Evolutionary conservation across 441 rosid genomes (phyloP), one percentile per base, ranked within the genome.

Genomic region (Syzygium syzygioides): DNA sequence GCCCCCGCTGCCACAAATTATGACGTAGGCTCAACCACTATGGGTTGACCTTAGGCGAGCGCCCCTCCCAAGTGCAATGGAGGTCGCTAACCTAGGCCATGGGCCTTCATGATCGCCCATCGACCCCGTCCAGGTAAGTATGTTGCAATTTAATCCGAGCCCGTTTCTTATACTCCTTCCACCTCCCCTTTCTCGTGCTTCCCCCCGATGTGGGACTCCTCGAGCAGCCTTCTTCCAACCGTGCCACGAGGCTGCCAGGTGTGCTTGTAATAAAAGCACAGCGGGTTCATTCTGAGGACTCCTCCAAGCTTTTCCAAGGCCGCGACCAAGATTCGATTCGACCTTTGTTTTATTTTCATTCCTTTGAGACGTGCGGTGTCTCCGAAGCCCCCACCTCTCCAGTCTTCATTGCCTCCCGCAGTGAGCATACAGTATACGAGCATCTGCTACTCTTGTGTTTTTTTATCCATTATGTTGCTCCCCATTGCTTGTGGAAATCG

Each of bases 1-100:
- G 95, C 91, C 97, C 95, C 97, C 94, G 1, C 95, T 91, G 79
- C 88, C 94, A 94, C 94, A 95, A 95, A 96, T 94, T 92, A 93
- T 93, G 96, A 96, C 95, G 92, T 86, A 91, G 92, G 94, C 95
- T 94, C 96, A 90, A 66, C 95, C 92, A 64, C 76, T 64, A 30
- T 71, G 80, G 50, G 23, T 8, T 71, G 80, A 71, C 80, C 80
- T 71, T 71, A 71, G 80, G 80, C 80, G 50, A 71, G 80, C 80
- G 50, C 80, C 80, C 80, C 80, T 71, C 80, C 80, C 15, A 1
- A 71, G 80, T 71, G 80, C 80, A 71, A 71, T 34, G 50, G 80
- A 71, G 80, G 50, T 71, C 80, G 50, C 80, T 71, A 71, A 71
- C 80, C 80, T 71, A 71, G 80, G 80, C 80, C 80, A 71, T 71